Base-by-base conservation (phyloP, 495 filamentous ascomycete species). In the Parathielavia appendiculata region DNA sequence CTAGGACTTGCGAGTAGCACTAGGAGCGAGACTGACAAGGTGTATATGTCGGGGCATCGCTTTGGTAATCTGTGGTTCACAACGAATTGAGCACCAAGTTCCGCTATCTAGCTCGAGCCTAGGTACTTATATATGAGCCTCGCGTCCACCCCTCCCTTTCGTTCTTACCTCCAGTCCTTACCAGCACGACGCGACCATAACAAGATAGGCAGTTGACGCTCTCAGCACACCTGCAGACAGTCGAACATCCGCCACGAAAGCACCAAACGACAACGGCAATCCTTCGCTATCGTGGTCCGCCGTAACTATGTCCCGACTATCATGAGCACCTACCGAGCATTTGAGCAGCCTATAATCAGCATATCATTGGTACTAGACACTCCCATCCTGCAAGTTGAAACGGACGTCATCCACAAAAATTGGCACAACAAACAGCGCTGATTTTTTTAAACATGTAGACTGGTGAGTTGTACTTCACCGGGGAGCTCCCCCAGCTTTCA, bases 371-470 rank as follows among this genome's bases (percentile, higher is more conserved):
- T 59, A 49, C 64, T 74, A 61, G 67, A 70, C 35, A 58, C 71
- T 10, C 72, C 69, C 40, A 85, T 93, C 72, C 78, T 93, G 65
- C 88, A 88, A 57, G 88, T 93, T 72, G 86, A 93, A 71, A 85
- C 88, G 44, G 87, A 83, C 68, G 86, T 90, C 63, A 91, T 97
- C 65, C 88, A 92, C 76, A n/a, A 91, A 93, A 71, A 88, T 98
- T 64, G 91, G 97, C 73, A 95, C 93, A 1, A 79, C 86, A 54
- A 95, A 96, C 69, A 85, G 87, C 16, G 89, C 95, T 74, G 95
- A 92, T 66, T 84, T 98, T 40, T 95, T 93, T 73, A n/a, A 90
- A 90, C 76, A 95, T 98, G 86, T 96, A 92, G 91, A 91, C 91
- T 73, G 91, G 92, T 96, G 76, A 82, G 90, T 80, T 38, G 4